Conservation (phyloP, 768 basidiomycete species). For the Strobilomyces echinocephalus region DNA sequence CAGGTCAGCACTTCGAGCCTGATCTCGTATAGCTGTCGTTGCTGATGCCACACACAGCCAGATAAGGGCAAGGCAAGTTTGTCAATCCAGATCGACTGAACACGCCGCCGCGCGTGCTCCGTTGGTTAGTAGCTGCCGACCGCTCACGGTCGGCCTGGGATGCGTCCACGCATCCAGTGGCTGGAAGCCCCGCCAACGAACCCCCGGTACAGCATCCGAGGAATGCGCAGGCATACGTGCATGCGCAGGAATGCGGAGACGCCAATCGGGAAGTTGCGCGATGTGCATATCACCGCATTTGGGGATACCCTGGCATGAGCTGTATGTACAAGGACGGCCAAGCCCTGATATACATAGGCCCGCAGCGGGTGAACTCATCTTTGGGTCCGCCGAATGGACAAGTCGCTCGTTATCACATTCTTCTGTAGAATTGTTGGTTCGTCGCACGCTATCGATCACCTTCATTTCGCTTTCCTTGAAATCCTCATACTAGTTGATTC, state of each 20-base stretch:
- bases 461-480: not conserved
- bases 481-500: too few relatives aligned
- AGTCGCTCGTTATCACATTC: not conserved
- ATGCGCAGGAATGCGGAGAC: not conserved
- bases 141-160: not conserved
- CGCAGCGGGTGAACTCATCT: not conserved
- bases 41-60: not conserved
- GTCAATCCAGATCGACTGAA: not conserved
- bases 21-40: too few relatives aligned
- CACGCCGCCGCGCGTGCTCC: not conserved
- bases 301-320: not conserved
- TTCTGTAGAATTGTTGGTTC: not conserved
- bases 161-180: not conserved
- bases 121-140: not conserved
- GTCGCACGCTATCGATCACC: not conserved
- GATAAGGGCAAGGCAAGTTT: constrained; percentile 4
- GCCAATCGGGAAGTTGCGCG: not conserved
- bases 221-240: too few relatives aligned
- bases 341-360: not conserved
- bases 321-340: not conserved
- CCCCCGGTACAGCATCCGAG: not conserved
- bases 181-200: not conserved
- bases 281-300: not conserved
- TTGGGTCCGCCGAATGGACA: not conserved
- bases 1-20: constrained; percentile 8